phyloP scores from a whole-genome alignment of 176 grass and related monocot species.

The Zizania latifolia region DNA sequence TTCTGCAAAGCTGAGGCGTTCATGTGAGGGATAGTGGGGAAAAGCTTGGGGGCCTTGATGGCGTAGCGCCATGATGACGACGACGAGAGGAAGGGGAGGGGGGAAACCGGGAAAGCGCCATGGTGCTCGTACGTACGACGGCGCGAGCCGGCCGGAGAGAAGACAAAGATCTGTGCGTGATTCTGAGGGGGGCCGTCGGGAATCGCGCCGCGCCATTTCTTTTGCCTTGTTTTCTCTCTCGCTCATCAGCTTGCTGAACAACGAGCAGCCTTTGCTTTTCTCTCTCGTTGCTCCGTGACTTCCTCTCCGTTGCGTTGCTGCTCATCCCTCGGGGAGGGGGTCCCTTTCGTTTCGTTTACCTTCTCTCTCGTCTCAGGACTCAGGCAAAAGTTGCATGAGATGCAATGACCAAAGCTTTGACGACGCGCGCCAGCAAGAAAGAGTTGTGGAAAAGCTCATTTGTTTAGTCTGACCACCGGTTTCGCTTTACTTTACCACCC shows the following conservation, averaged over 20 bases:
- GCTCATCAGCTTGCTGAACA: neutral
- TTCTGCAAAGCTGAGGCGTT: neutral
- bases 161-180: constrained; percentile 63
- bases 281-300: constrained; percentile 24
- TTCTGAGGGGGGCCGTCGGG: constrained; percentile 30
- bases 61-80: constrained; percentile 40
- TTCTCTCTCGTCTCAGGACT: neutral
- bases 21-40: neutral
- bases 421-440: neutral
- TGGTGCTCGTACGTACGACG: constrained; percentile 10
- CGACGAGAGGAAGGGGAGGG: neutral
- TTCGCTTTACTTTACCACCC: neutral
- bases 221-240: constrained; percentile 18
- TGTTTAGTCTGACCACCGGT: neutral
- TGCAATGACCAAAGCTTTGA: constrained; percentile 26
- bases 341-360: neutral
- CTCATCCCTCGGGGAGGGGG: neutral
- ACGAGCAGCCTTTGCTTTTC: constrained; percentile 37
- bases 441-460: constrained; percentile 6
- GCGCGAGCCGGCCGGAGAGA: neutral
- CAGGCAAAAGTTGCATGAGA: neutral
- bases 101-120: neutral
- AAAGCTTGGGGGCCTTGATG: constrained; percentile 26
- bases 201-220: constrained; percentile 25
- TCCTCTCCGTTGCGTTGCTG: constrained; percentile 17